Conservation (phyloP, 2,329 filamentous ascomycete genomes). For the Cercospora berteroae region DNA sequence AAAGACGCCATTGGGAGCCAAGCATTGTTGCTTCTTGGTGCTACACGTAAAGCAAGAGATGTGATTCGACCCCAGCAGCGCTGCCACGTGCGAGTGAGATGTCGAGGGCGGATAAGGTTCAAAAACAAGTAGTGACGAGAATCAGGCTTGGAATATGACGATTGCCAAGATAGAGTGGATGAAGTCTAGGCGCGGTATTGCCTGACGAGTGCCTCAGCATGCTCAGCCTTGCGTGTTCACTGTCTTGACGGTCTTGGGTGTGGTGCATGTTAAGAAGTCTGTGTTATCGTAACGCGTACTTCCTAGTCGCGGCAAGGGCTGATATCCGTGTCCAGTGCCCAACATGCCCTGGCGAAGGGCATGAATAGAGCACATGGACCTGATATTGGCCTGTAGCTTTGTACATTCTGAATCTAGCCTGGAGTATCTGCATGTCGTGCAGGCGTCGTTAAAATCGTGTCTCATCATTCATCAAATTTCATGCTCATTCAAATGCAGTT, state of each 20-base stretch:
- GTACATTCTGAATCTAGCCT: background rate
- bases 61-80: slow-evolving; percentile 7
- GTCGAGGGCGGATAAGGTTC: slow-evolving; percentile 5
- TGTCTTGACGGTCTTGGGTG: background rate
- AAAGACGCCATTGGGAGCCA: slow-evolving; percentile 11
- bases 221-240: slow-evolving; percentile 4
- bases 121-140: slow-evolving; percentile 2
- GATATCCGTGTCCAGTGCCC: background rate
- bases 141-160: background rate
- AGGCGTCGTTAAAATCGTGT: background rate
- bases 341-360: background rate
- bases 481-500: slow-evolving; percentile 9
- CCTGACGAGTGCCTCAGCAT: background rate
- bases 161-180: background rate
- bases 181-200: background rate
- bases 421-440: background rate
- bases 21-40: slow-evolving; percentile 13
- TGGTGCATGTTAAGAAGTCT: background rate
- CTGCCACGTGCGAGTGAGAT: background rate
- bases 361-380: background rate
- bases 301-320: background rate
- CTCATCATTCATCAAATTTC: slow-evolving; percentile 8
- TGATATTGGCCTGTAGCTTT: background rate
- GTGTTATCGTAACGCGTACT: background rate
- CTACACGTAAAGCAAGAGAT: slow-evolving; percentile 8